Conservation (phyloP, 2,329 filamentous ascomycete genomes). For the Lecanicillium sp. region DNA sequence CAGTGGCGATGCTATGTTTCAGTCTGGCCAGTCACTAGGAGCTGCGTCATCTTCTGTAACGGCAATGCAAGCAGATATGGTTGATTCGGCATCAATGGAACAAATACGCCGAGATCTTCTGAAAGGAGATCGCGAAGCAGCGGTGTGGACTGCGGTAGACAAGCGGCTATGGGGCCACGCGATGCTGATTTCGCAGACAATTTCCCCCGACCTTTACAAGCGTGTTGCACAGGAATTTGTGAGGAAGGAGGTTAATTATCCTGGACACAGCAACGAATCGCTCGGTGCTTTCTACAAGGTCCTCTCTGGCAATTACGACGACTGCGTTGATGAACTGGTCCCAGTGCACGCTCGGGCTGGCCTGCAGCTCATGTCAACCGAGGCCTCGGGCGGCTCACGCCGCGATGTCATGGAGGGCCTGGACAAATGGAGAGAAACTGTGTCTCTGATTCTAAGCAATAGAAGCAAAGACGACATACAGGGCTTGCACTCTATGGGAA, state of each 20-base stretch:
- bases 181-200: conserved; percentile 72
- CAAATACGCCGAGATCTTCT: conserved; percentile 67
- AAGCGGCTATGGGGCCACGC: conserved; percentile 95
- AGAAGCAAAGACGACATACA: conserved; percentile 71
- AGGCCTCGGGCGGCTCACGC: conserved; percentile 49
- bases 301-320: conserved; percentile 86
- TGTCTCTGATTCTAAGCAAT: conserved; percentile 81
- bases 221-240: conserved; percentile 94
- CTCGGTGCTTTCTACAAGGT: conserved; percentile 89
- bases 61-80: conserved; percentile 51
- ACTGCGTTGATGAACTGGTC: conserved; percentile 92
- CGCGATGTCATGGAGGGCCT: conserved; percentile 76
- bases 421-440: conserved; percentile 89
- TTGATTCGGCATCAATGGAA: conserved; percentile 62
- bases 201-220: conserved; percentile 81
- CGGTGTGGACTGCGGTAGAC: conserved; percentile 89
- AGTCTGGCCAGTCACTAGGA: conserved; percentile 15
- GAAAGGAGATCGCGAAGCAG: conserved; percentile 78
- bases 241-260: conserved; percentile 82
- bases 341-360: conserved; percentile 87
- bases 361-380: conserved; percentile 81
- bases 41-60: conserved; percentile 19
- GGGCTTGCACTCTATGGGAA: conserved; percentile 73
- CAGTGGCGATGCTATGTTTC: conserved; percentile 18
- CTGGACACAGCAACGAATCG: conserved; percentile 73